Conservation (phyloP, 169 alveolate genomes). For the Theileria parva region DNA sequence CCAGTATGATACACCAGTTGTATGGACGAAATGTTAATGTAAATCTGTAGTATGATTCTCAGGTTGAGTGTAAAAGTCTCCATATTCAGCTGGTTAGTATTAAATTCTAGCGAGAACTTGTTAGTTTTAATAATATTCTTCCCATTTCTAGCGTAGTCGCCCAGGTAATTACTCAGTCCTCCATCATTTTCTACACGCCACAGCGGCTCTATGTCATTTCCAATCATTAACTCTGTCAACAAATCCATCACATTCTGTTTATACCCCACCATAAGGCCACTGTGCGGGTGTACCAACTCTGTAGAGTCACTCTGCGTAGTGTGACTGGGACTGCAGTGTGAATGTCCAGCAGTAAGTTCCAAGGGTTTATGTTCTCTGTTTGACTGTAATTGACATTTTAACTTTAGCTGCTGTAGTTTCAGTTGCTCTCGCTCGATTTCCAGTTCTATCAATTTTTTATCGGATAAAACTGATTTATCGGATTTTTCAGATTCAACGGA, state of each 20-base stretch:
- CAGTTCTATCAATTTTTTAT: neutral
- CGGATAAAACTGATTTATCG: neutral
- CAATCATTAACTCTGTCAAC: neutral
- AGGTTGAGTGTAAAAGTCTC: neutral
- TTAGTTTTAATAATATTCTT: conserved; percentile 32
- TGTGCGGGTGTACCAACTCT: no score
- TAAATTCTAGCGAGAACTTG: conserved; percentile 8
- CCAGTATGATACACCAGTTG: neutral
- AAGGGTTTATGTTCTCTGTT: no score
- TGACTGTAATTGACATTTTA: neutral
- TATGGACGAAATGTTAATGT: neutral
- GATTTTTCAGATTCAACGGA: neutral
- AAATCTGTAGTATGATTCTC: neutral
- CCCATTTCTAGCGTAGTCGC: conserved; percentile 18
- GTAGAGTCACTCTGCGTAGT: no score
- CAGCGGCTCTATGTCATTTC: conserved; percentile 34
- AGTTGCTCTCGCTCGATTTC: neutral
- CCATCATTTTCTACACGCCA: conserved; percentile 54
- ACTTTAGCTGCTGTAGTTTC: neutral
- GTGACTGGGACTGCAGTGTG: no score
- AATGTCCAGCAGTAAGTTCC: no score
- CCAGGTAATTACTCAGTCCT: conserved; percentile 48
- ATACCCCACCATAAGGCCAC: no score
- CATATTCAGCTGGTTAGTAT: neutral
- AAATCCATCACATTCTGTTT: neutral